phyloP scores from a whole-genome alignment of 2,329 filamentous ascomycete genomes.

The Aspergillus sp. region DNA sequence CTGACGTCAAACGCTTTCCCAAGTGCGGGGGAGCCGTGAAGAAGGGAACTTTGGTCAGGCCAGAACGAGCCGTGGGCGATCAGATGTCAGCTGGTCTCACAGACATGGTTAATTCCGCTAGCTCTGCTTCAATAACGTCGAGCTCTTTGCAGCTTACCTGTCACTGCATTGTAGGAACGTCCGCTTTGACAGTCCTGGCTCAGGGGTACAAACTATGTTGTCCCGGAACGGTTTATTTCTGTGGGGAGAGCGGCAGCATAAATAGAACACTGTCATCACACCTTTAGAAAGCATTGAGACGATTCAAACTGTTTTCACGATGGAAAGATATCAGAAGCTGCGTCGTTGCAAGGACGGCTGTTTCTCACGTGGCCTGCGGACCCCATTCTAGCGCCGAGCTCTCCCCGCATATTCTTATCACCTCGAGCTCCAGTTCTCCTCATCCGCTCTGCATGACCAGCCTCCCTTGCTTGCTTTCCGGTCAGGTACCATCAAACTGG shows the following conservation, averaged over 20 bases:
- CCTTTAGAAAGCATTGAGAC: not conserved
- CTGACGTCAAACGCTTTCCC: conserved; percentile 19
- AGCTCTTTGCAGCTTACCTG: not conserved
- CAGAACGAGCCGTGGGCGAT: not conserved
- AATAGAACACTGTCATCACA: not conserved
- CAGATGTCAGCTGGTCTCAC: not conserved
- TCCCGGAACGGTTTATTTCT: not conserved
- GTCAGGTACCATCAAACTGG: not conserved
- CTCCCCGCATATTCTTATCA: not conserved
- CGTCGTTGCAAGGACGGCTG: not conserved
- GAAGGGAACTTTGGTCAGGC: not conserved
- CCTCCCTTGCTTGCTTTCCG: not conserved
- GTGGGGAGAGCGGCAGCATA: not conserved
- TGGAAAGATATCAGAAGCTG: not conserved
- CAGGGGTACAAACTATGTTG: not conserved
- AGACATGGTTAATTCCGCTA: not conserved
- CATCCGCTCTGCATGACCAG: not conserved
- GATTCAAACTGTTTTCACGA: not conserved
- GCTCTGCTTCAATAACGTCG: not conserved
- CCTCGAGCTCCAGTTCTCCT: not conserved
- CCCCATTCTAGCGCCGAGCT: conserved; percentile 10
- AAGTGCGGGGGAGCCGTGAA: conserved; percentile 11
- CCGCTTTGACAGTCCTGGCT: not conserved
- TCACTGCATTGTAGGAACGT: too few relatives aligned
- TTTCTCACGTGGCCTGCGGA: conserved; percentile 1